Evolutionary conservation across 345 rosid species (phyloP).

Genomic region (Citrus inodora): DNA sequence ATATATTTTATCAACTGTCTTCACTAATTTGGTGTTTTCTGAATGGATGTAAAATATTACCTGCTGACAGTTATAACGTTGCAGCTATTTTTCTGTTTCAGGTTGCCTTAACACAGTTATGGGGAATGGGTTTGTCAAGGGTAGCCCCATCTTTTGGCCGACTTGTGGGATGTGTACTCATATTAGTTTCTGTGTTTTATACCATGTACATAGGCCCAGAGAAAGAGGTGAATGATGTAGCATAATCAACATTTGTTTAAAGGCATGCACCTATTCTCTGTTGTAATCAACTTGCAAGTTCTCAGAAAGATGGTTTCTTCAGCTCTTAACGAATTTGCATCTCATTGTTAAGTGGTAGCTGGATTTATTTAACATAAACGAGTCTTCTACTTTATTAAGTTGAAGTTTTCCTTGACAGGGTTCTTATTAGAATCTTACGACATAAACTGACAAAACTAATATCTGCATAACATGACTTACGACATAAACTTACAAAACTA

Average conservation of each 20-base stretch:
- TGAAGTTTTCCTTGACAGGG: not conserved
- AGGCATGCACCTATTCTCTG: not conserved
- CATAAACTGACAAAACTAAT: not conserved
- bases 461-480: too few species aligned
- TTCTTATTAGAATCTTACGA: not conserved
- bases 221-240: conserved; percentile 46
- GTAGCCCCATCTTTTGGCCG: conserved; percentile 50
- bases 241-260: not conserved
- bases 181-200: conserved; percentile 57
- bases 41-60: not conserved
- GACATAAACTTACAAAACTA: not conserved
- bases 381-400: not conserved
- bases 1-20: not conserved
- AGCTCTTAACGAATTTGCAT: not conserved
- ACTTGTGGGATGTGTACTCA: conserved; percentile 67
- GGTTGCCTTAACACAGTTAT: conserved; percentile 64
- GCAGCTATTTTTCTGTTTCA: conserved; percentile 15
- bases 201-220: conserved; percentile 71
- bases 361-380: not conserved
- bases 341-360: too few species aligned
- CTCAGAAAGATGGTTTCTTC: not conserved
- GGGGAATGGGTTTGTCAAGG: conserved; percentile 45
- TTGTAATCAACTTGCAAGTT: conserved; percentile 7
- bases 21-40: not conserved
- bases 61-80: not conserved